These are phyloP conservation scores for Microthlaspi erraticum DNA, from an alignment of 345 rosid species.

Conservation along the genomic window DNA sequence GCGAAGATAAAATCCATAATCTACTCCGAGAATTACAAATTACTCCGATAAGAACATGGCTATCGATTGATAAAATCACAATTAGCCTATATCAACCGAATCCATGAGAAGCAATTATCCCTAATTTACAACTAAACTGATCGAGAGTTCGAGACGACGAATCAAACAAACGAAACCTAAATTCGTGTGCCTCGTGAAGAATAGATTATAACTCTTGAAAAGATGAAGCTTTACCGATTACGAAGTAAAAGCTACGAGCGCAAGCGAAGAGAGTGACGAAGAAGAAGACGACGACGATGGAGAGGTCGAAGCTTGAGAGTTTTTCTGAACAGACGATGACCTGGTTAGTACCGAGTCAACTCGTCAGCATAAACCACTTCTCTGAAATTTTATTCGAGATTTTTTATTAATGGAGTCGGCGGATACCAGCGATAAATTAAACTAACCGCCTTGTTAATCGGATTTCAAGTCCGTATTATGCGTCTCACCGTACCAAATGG, in stretches of 20 bases:
- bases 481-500: not conserved
- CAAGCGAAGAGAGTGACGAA: not conserved
- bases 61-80: not conserved
- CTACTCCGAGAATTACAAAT: not conserved
- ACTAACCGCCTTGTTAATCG: not conserved
- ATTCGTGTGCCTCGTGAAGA: not conserved
- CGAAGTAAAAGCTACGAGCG: not conserved
- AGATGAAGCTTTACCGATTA: conserved; percentile 2
- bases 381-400: not conserved
- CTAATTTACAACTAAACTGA: conserved; percentile 6
- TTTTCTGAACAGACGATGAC: conserved; percentile 15
- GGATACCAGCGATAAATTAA: conserved; percentile 6
- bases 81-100: not conserved
- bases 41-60: not conserved
- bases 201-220: not conserved
- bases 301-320: not conserved
- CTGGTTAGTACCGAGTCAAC: conserved; percentile 16
- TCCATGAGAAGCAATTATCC: not conserved
- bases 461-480: conserved; percentile 26
- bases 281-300: conserved; percentile 22
- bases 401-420: conserved; percentile 14
- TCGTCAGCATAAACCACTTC: not conserved
- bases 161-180: conserved; percentile 3
- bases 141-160: not conserved
- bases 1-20: conserved; percentile 15